Evolutionary conservation across 208 protist species (phyloP).

Genomic region (Chromosphaera perkinsii): DNA sequence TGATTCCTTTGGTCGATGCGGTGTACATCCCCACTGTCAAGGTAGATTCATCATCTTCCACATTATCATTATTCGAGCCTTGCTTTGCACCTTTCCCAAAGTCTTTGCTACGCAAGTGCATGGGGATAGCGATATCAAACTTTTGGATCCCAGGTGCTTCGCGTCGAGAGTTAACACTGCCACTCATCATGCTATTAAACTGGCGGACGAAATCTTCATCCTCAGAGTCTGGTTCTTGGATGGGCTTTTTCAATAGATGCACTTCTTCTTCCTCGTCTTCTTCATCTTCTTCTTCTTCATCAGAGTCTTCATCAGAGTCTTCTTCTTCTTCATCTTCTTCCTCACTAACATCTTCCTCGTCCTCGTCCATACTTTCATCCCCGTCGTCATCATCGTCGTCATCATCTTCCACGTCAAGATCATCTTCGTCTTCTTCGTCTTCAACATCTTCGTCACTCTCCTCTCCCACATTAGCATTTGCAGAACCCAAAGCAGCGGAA

Average conservation of each 20-base stretch:
- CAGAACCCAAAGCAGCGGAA: not conserved
- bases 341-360: not conserved
- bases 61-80: no score
- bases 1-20: no score
- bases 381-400: conserved; percentile 3
- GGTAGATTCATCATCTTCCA: no score
- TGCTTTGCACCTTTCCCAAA: no score
- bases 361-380: not conserved
- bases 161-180: no score
- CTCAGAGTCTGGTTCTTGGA: conserved; percentile 7
- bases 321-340: conserved; percentile 13
- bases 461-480: not conserved
- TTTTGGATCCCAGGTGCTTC: no score
- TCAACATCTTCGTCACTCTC: not conserved
- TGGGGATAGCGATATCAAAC: conserved; percentile 7
- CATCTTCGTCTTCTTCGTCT: conserved; percentile 2
- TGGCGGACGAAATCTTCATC: conserved; percentile 16
- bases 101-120: conserved; percentile 1
- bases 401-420: not conserved
- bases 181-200: not conserved
- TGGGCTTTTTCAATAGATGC: no score
- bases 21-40: no score
- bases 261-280: conserved; percentile 25
- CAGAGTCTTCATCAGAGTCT: not conserved
- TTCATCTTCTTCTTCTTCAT: not conserved